Conservation (phyloP, 2,329 filamentous ascomycete genomes). For the Colletotrichum tamarilloi region DNA sequence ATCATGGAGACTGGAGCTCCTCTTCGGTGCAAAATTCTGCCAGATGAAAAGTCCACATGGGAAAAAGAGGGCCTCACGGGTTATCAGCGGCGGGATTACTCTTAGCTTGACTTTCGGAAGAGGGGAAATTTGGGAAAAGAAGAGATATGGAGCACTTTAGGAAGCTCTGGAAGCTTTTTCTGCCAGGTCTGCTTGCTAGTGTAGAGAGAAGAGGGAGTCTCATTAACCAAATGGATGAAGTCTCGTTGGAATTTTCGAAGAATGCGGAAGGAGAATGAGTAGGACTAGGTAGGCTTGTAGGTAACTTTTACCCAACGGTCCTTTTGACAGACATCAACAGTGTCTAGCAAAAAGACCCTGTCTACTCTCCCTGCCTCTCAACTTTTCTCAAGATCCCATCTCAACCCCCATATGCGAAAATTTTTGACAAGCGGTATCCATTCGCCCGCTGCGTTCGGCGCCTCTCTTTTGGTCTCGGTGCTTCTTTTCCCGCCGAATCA, state of each 20-base stretch:
- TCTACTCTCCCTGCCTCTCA: background rate
- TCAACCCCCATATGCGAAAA: background rate
- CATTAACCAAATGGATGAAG: background rate
- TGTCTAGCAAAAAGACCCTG: constrained; percentile 6
- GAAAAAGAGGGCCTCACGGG: background rate
- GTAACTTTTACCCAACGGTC: background rate
- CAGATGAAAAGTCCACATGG: background rate
- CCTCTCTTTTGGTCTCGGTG: background rate
- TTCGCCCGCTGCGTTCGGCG: constrained; percentile 9
- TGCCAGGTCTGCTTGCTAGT: background rate
- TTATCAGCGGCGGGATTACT: background rate
- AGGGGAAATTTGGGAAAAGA: background rate
- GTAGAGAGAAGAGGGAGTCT: background rate
- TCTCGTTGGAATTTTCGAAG: background rate
- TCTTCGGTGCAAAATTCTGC: constrained; percentile 2
- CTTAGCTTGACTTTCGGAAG: too few species aligned
- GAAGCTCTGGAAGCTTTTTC: too few species aligned
- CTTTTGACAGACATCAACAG: background rate
- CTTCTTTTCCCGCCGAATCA: background rate
- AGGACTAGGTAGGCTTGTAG: background rate
- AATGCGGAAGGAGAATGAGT: background rate
- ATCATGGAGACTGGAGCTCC: constrained; percentile 3
- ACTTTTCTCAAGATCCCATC: background rate
- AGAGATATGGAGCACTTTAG: background rate
- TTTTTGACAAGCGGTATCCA: background rate